These are phyloP conservation scores for Zopfia rhizophila DNA, from an alignment of 2,329 filamentous ascomycete genomes.

Conservation along the genomic window DNA sequence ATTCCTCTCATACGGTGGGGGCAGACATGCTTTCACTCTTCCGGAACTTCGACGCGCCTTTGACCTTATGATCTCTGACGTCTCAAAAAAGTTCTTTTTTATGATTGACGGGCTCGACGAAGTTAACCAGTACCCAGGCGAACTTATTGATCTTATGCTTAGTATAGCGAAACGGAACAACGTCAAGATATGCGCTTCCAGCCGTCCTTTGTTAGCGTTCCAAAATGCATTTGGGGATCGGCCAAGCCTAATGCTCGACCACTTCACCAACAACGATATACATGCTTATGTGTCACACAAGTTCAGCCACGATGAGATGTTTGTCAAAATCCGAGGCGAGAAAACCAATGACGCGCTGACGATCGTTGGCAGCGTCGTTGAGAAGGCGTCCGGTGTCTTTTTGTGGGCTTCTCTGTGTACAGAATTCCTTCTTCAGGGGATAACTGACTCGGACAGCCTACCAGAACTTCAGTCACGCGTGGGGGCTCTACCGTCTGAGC, in stretches of 20 bases:
- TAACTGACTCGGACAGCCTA: slow-evolving; percentile 33
- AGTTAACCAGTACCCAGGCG: slow-evolving; percentile 28
- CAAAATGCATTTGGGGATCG: slow-evolving; percentile 35
- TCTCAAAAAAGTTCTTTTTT: too few relatives aligned
- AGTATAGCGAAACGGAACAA: too few relatives aligned
- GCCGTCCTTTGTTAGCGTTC: too few relatives aligned
- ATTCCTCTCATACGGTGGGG: slow-evolving; percentile 40
- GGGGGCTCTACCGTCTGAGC: slow-evolving; percentile 33
- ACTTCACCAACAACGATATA: slow-evolving; percentile 32
- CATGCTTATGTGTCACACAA: slow-evolving; percentile 27
- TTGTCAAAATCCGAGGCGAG: slow-evolving; percentile 34
- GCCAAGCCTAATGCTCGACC: slow-evolving; percentile 34
- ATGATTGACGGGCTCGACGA: too few relatives aligned
- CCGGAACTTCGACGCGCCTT: slow-evolving; percentile 35
- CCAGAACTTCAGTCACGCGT: slow-evolving; percentile 33
- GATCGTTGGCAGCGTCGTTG: slow-evolving; percentile 31
- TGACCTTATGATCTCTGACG: slow-evolving; percentile 39
- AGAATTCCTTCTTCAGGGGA: slow-evolving; percentile 32
- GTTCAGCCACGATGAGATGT: slow-evolving; percentile 29
- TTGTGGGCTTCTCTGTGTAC: slow-evolving; percentile 40
- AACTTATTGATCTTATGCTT: too few relatives aligned
- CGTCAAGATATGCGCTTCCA: too few relatives aligned
- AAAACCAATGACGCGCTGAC: slow-evolving; percentile 30
- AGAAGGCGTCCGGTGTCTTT: slow-evolving; percentile 39
- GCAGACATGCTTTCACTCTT: slow-evolving; percentile 32